Base-by-base conservation (phyloP, 169 alveolate genomes). In the Plasmodium coatneyi region DNA sequence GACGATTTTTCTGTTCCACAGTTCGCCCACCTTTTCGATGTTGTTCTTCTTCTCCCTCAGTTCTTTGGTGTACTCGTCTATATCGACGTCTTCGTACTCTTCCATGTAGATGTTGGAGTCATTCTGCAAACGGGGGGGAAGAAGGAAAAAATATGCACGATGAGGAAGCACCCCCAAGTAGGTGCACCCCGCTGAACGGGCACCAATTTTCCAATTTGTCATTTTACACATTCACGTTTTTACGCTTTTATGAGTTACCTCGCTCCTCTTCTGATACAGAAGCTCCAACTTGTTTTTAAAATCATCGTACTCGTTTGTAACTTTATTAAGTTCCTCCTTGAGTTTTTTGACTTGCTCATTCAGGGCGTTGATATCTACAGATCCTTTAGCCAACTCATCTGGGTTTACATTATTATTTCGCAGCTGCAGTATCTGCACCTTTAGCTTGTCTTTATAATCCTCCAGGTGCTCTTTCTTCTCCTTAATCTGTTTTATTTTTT, bases 291-390 rank as follows among this genome's bases (percentile, higher is more conserved):
- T 87, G 54, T 78, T 87, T 25, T 87, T 87, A 87, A 87, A 87
- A 78, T 87, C 93, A 19, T 87, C 93, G 54, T 87, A 87, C 54
- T 87, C 93, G 49, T 87, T 87, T 34, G 89, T 76, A 54, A 87
- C 72, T 54, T 76, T 87, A 14, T 70, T 87, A 12, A 87, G 87
- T 10, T 87, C 93, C 49, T 76, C 93, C 71, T 79, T 87, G 71
- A 87, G 80, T 25, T 87, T 87, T 79, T 87, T 87, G 36, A 87
- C 89, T n/a, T 87, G 82, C 71, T 87, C 93, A 79, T 87, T 87
- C 52, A 87, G 19, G 54, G 89, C 10, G 80, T 78, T 87, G 43
- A 87, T 87, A 87, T 87, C 93, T 25, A 25, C 54, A 7, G 25
- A 16, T 10, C 87, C 89, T 54, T 78, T 76, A 2, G 80, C 22